phyloP scores from a whole-genome alignment of 306 rosid genomes.

The Cucurbita ficifolia region DNA sequence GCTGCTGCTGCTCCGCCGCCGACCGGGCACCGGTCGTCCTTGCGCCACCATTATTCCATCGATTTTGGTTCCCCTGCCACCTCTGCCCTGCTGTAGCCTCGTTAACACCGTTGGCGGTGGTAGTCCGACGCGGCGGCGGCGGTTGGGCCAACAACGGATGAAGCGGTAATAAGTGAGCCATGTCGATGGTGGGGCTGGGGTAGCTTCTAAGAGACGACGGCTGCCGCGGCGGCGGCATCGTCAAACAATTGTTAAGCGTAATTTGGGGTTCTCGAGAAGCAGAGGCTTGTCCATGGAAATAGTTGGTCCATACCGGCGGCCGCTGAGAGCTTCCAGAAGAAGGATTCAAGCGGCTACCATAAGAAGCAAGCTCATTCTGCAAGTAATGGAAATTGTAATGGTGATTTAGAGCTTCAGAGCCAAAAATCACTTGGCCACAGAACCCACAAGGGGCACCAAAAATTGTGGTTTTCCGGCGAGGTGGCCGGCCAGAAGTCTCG shows the following conservation, averaged over 20 bases:
- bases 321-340: not conserved
- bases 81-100: not conserved
- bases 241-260: not conserved
- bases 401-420: not conserved
- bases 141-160: not conserved
- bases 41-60: not conserved
- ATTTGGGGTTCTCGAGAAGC: conserved; percentile 2
- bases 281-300: not conserved
- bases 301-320: not conserved
- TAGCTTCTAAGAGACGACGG: not conserved
- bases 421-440: not conserved
- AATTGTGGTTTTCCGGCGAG: not conserved
- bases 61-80: not conserved
- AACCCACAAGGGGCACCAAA: not conserved
- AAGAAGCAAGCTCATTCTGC: not conserved
- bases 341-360: not conserved
- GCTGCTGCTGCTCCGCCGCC: not conserved
- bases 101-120: not conserved
- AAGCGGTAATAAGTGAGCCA: not conserved
- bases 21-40: not conserved
- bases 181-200: not conserved
- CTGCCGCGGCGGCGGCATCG: not conserved
- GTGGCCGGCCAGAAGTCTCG: not conserved
- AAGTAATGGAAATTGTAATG: not conserved
- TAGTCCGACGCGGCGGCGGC: not conserved